These are phyloP conservation scores for Hypomontagnella monticulosa DNA, from an alignment of 495 filamentous ascomycete species.

Conservation along the genomic window DNA sequence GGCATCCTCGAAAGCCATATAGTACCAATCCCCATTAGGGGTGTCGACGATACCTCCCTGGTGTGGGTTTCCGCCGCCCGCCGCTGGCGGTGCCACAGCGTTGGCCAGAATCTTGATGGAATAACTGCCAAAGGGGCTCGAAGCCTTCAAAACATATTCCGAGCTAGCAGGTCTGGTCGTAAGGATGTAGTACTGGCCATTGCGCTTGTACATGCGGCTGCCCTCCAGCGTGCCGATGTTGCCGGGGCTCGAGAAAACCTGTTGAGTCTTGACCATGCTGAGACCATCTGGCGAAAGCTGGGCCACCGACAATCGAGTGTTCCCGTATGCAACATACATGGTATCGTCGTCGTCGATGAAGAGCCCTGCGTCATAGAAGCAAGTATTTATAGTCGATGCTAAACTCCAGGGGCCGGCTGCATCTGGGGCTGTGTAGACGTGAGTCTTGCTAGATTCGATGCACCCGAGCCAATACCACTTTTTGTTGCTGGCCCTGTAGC, in stretches of 20 bases:
- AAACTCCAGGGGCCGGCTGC: slow-evolving; percentile 44
- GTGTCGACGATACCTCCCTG: slow-evolving; percentile 9
- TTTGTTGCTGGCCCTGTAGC: slow-evolving; percentile 58
- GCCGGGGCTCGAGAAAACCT: slow-evolving; percentile 3
- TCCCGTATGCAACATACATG: slow-evolving; percentile 56
- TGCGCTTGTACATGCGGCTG: slow-evolving; percentile 9
- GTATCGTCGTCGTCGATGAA: slow-evolving; percentile 65
- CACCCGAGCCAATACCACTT: slow-evolving; percentile 67
- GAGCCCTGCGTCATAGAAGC: slow-evolving; percentile 67
- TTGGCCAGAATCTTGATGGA: slow-evolving; percentile 5
- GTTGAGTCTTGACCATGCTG: slow-evolving; percentile 11
- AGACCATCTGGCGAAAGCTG: slow-evolving; percentile 7
- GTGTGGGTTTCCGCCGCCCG: slow-evolving; percentile 8
- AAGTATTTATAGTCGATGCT: slow-evolving; percentile 49
- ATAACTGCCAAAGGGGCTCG: slow-evolving; percentile 6
- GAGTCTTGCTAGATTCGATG: slow-evolving; percentile 53
- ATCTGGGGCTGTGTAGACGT: slow-evolving; percentile 58
- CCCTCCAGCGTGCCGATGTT: slow-evolving; percentile 5
- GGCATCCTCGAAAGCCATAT: slow-evolving; percentile 8
- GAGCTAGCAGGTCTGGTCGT: neutral
- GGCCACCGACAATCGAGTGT: slow-evolving; percentile 3
- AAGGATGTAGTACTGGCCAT: slow-evolving; percentile 8
- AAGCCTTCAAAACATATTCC: slow-evolving; percentile 10
- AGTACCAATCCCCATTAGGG: slow-evolving; percentile 13
- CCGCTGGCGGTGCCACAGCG: neutral